Percentiles rank a stretch among this genome's conserved stretches.
Conservation (phyloP, 129 eudicot genomes). For the Flaveria ramosissima region DNA sequence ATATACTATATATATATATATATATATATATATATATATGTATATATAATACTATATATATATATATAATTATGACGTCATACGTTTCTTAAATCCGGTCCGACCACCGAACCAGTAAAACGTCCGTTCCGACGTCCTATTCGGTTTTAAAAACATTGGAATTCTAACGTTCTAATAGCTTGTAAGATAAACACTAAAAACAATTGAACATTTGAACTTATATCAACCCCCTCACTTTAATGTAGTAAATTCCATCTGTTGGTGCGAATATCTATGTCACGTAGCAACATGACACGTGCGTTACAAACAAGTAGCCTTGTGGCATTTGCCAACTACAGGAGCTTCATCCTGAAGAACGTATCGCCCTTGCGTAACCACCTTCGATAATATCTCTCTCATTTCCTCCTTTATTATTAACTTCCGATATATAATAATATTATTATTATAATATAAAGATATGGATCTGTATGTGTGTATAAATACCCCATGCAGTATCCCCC, state of each 20-base stretch:
- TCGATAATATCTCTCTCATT: not conserved
- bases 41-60: too few species aligned
- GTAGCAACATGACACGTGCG: constrained; percentile 4
- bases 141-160: too few species aligned
- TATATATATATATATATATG: too few species aligned
- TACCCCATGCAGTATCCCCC: not conserved
- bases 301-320: constrained; percentile 8
- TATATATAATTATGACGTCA: too few species aligned
- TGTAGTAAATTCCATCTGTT: not conserved
- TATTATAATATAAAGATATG: too few species aligned
- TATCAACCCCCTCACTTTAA: not conserved
- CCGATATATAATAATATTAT: not conserved
- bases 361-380: not conserved
- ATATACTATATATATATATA: too few species aligned
- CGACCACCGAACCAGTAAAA: too few species aligned
- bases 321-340: constrained; percentile 26
- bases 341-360: constrained; percentile 25
- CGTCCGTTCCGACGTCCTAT: too few species aligned
- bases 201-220: not conserved
- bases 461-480: not conserved
- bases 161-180: not conserved
- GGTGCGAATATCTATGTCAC: not conserved
- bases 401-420: not conserved
- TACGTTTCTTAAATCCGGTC: too few species aligned
- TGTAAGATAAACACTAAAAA: not conserved